A percentile compares a stretch with the other conserved stretches of the same genome.
Evolutionary conservation across 331 rosid genomes (phyloP).

Genomic region (Saraca asoca): DNA sequence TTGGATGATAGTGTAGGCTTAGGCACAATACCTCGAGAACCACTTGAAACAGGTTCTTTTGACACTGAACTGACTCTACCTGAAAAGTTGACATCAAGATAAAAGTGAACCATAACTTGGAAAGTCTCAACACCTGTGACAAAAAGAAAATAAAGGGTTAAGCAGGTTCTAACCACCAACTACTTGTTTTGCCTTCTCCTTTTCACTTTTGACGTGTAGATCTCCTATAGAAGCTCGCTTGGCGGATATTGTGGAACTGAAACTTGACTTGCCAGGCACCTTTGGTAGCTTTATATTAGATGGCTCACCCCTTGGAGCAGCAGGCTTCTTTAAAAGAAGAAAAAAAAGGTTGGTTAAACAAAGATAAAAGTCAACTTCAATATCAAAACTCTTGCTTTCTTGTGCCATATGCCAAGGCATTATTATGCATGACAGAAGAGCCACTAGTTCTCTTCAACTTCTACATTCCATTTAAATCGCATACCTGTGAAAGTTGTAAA

Average conservation of each 20-base stretch:
- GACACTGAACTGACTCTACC: slow-evolving; percentile 57
- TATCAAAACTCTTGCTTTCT: slow-evolving; percentile 9
- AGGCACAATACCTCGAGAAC: slow-evolving; percentile 45
- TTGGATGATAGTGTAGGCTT: slow-evolving; percentile 43
- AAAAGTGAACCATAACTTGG: slow-evolving; percentile 32
- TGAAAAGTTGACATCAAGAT: slow-evolving; percentile 42
- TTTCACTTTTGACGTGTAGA: slow-evolving; percentile 45
- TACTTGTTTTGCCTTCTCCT: slow-evolving; percentile 48
- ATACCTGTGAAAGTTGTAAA: slow-evolving; percentile 64
- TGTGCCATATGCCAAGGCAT: slow-evolving; percentile 4
- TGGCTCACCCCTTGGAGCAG: slow-evolving; percentile 44
- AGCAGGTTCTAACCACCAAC: slow-evolving; percentile 54
- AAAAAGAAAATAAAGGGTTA: slow-evolving; percentile 25
- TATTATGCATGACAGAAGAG: slow-evolving; percentile 10
- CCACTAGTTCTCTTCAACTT: slow-evolving; percentile 9
- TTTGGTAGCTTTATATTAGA: slow-evolving; percentile 55
- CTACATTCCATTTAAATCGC: not conserved
- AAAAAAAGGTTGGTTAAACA: slow-evolving; percentile 24
- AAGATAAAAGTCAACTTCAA: slow-evolving; percentile 12
- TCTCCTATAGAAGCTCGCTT: slow-evolving; percentile 71
- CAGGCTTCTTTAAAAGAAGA: slow-evolving; percentile 39
- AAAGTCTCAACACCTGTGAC: not conserved
- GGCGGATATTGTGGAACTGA: slow-evolving; percentile 50
- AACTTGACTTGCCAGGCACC: slow-evolving; percentile 50
- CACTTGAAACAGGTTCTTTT: slow-evolving; percentile 48